Conservation (phyloP, 2,329 filamentous ascomycete species). For the Coniochaeta sp. region DNA sequence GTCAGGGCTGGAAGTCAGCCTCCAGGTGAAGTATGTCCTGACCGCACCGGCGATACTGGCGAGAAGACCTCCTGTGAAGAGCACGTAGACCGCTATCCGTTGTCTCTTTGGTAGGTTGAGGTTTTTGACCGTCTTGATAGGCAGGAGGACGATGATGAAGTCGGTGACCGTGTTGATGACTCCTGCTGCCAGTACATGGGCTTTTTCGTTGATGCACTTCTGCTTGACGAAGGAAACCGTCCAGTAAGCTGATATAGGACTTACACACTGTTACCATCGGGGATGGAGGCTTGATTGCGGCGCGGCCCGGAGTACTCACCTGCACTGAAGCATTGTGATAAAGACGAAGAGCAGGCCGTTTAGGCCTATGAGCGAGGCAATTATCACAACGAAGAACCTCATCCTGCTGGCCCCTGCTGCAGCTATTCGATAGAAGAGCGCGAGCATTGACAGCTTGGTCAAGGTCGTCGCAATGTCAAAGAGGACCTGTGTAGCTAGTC, state of each 20-base stretch:
- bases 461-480: slow-evolving; percentile 29
- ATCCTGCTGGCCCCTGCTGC: slow-evolving; percentile 21
- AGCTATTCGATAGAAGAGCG: slow-evolving; percentile 28
- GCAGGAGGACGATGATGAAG: slow-evolving; percentile 44
- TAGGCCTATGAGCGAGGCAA: slow-evolving; percentile 21
- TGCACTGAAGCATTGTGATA: slow-evolving; percentile 29
- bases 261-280: slow-evolving; percentile 14
- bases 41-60: slow-evolving; percentile 31
- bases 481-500: slow-evolving; percentile 25
- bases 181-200: slow-evolving; percentile 45
- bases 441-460: slow-evolving; percentile 33
- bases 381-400: slow-evolving; percentile 19
- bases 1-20: slow-evolving; percentile 15
- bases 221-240: slow-evolving; percentile 21
- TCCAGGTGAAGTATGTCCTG: slow-evolving; percentile 28
- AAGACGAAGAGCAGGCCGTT: slow-evolving; percentile 27
- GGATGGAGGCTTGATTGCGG: neutral
- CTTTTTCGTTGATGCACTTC: slow-evolving; percentile 40
- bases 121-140: slow-evolving; percentile 36
- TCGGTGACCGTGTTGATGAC: slow-evolving; percentile 55
- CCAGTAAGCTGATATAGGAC: slow-evolving; percentile 31
- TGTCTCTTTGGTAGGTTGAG: slow-evolving; percentile 39
- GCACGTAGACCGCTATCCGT: slow-evolving; percentile 33
- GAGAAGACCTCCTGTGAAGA: slow-evolving; percentile 43
- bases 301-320: slow-evolving; percentile 16